These are phyloP conservation scores for Barnettozyma pratensis DNA, from an alignment of 805 yeast genomes.

Conservation along the genomic window DNA sequence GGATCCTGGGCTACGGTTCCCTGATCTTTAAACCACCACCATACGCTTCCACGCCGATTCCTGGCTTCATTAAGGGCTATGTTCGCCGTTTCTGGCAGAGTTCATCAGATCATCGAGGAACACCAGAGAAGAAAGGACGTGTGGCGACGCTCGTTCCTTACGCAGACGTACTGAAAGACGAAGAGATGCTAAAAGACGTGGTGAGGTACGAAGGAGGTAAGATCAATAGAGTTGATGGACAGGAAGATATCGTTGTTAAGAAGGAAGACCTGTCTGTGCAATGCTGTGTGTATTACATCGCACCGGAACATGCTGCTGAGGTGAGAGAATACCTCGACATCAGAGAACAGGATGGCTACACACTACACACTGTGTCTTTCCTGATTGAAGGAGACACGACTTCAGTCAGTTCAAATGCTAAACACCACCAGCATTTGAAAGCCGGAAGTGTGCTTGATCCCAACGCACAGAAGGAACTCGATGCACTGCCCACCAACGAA, in stretches of 20 bases:
- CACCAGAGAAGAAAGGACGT: constrained; percentile 81
- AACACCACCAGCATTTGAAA: background rate
- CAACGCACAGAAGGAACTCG: background rate
- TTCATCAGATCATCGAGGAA: constrained; percentile 86
- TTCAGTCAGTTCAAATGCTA: background rate
- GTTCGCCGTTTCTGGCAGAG: constrained; percentile 89
- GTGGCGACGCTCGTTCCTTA: constrained; percentile 77
- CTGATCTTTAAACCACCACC: constrained; percentile 90
- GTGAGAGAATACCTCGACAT: constrained; percentile 69
- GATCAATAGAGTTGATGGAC: background rate
- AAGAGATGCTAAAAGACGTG: constrained; percentile 39
- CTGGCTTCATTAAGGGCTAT: constrained; percentile 73
- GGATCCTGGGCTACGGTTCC: constrained; percentile 92
- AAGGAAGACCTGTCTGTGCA: constrained; percentile 49
- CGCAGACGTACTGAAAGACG: constrained; percentile 42
- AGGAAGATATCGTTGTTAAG: constrained; percentile 20
- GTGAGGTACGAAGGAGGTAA: constrained; percentile 12
- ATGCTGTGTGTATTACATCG: constrained; percentile 84
- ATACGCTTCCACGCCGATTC: constrained; percentile 46
- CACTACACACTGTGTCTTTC: constrained; percentile 38
- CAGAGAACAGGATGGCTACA: constrained; percentile 87
- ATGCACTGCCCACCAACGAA: constrained; percentile 25
- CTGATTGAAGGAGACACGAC: background rate
- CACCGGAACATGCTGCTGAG: constrained; percentile 52
- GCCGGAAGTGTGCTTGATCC: background rate